Base-by-base conservation (phyloP, 2,329 filamentous ascomycete genomes). In the Rutstroemia sydowiana region DNA sequence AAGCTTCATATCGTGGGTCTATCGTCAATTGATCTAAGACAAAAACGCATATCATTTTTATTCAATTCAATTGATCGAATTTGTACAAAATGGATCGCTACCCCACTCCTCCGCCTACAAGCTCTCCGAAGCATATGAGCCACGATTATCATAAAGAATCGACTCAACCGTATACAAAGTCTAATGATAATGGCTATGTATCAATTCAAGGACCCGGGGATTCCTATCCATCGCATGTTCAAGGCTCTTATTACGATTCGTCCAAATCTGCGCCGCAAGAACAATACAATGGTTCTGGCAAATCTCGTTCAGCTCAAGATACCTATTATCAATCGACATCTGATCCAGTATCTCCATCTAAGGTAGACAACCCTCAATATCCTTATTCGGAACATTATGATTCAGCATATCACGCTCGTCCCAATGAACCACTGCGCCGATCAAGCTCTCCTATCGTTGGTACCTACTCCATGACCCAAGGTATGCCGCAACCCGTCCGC, bases 81-180 rank as follows among this genome's bases (percentile, higher is more conserved):
- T 9, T 14, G 11, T 4, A n/a, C 11, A 44, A 28, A 10, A 44
- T 44, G 41, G 26, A 44, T 31, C 41, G 20, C 26, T 58, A 58
- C 26, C 56, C 56, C 20, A 57, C 54, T 9, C 56, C 56, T 39
- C 56, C 56, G 10, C 52, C 45, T 3, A 55, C 54, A 6, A 53
- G 52, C 42, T 58, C 56, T 20, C 54, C 56, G 8, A 51, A 55
- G 36, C 31, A 48, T n/a, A n/a, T n/a, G n/a, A n/a, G n/a, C 41
- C 13, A 20, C 18, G 26, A 46, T 34, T 18, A 18, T 18, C 37
- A 40, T n/a, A 40, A 20, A 10, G 21, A 20, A 20, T 18, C n/a
- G n/a, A 40, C 37, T 18, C n/a, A 18, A 18, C n/a, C n/a, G n/a
- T n/a, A n/a, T n/a, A n/a, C n/a, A n/a, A n/a, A n/a, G n/a, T 40